A percentile compares a stretch with the other conserved stretches of the same genome.
phyloP scores from a whole-genome alignment of 495 filamentous ascomycete species.

The Collariella sp. region DNA sequence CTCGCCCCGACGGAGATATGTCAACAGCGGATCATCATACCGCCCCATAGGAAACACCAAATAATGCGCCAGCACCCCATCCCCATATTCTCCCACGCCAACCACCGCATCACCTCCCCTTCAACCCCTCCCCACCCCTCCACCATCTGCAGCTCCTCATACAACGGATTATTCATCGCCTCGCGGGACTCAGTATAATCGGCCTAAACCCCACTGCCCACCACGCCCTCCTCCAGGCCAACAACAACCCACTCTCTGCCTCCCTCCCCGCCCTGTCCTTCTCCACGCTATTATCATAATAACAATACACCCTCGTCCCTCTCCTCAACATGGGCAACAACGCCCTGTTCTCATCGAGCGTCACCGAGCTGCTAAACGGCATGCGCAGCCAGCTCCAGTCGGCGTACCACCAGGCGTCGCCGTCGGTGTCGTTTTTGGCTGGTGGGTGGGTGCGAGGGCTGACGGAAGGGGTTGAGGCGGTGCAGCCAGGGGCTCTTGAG shows the following conservation, averaged over 20 bases:
- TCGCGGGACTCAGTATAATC: slow-evolving; percentile 70
- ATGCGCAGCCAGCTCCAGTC: slow-evolving; percentile 76
- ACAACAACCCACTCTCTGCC: slow-evolving; percentile 68
- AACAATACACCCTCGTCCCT: slow-evolving; percentile 82
- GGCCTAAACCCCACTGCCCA: slow-evolving; percentile 89
- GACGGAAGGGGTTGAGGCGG: slow-evolving; percentile 51
- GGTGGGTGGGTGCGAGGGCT: slow-evolving; percentile 65
- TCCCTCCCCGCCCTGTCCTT: slow-evolving; percentile 52
- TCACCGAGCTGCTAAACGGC: slow-evolving; percentile 80
- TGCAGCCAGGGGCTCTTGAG: slow-evolving; percentile 37
- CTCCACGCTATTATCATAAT: slow-evolving; percentile 64
- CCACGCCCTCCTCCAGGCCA: slow-evolving; percentile 88
- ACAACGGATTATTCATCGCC: slow-evolving; percentile 76
- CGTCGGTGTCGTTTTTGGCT: slow-evolving; percentile 66
- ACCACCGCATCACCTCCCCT: slow-evolving; percentile 73
- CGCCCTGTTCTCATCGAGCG: slow-evolving; percentile 76
- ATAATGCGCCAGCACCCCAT: slow-evolving; percentile 72
- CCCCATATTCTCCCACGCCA: slow-evolving; percentile 92
- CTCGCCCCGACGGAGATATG: slow-evolving; percentile 62
- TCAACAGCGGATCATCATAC: slow-evolving; percentile 62
- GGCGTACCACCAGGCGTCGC: slow-evolving; percentile 73
- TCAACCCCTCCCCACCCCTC: slow-evolving; percentile 45
- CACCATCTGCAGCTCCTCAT: slow-evolving; percentile 56
- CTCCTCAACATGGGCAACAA: slow-evolving; percentile 70
- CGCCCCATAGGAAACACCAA: slow-evolving; percentile 77